Base-by-base conservation (phyloP, 2,329 filamentous ascomycete genomes). In the Fusarium longipes region DNA sequence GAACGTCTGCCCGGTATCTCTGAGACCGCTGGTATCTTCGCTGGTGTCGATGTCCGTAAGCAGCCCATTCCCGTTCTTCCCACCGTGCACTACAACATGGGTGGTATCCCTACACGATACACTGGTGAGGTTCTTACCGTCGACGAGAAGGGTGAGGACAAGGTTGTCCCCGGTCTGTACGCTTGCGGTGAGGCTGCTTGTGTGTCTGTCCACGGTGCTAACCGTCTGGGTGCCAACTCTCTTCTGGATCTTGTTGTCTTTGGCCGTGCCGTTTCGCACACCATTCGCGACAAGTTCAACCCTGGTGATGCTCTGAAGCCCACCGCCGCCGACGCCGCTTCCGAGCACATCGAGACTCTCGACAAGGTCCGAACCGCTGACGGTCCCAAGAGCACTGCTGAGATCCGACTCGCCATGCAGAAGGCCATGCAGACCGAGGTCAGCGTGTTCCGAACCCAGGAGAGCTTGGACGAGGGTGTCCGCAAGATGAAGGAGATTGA, bases 81-180 rank as follows among this genome's bases (percentile, higher is more conserved):
- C 59, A 98, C 95, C 42, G 95, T 97, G 72, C 94, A 99, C 86
- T 99, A 99, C 88, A 97, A 97, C 87, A 99, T 98, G 96, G 95
- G 95, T 82, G 95, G 96, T 87, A 97, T 99, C 73, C 95, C 95
- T 51, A 98, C 96, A 72, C 93, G 93, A 77, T 98, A 97, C 87
- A 97, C 93, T 66, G 95, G 96, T 80, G 93, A 99, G 83, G 96
- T 98, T 64, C 82, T 99, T 72, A 96, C 93, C 18, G 84, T 97
- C 51, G 93, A 97, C 73, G 90, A 92, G 77, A 80, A 88, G 65
- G 96, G 96, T 71, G 89, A 97, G 59, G 96, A 98, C 83, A 87
- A 97, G 86, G 87, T 97, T 73, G 96, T 99, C 22, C 93, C 93
- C 58, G 95, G 95, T 80, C 88, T 99, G 68, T 98, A 95, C 79